Evolutionary conservation across 345 rosid genomes (phyloP).

Genomic region (Erucastrum elatum): DNA sequence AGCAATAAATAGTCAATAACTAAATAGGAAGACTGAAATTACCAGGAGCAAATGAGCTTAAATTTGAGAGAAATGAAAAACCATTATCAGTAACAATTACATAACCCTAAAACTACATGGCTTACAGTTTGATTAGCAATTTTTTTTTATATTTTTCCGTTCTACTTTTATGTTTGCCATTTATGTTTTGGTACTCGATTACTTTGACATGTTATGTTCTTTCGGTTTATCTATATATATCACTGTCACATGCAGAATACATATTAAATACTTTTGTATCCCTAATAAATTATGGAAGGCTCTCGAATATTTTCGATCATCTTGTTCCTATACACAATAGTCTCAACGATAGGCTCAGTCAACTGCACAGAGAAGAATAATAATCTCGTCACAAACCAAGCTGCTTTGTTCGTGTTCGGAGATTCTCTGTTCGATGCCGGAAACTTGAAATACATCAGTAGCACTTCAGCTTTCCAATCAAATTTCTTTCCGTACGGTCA

Average conservation of each 20-base stretch:
- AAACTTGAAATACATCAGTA: background rate
- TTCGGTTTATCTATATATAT: background rate
- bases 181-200: background rate
- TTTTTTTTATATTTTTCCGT: background rate
- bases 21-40: background rate
- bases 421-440: too few relatives aligned
- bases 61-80: background rate
- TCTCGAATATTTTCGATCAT: too few relatives aligned
- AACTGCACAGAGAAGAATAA: too few relatives aligned
- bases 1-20: background rate
- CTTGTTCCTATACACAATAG: too few relatives aligned
- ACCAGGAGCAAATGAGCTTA: background rate
- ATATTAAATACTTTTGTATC: too few relatives aligned
- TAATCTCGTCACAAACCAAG: too few relatives aligned
- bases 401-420: too few relatives aligned
- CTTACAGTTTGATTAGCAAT: background rate
- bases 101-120: background rate
- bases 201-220: constrained; percentile 12
- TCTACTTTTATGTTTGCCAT: background rate
- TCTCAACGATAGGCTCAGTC: too few relatives aligned
- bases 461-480: constrained; percentile 15
- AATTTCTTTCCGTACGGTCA: constrained; percentile 46
- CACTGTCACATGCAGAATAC: too few relatives aligned
- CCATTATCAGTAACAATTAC: background rate
- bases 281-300: too few relatives aligned